Percentiles rank a stretch among this genome's conserved stretches.
These are phyloP conservation scores for Protomyces macrosporus DNA, from an alignment of 1,139 yeast genomes.

Conservation along the genomic window DNA sequence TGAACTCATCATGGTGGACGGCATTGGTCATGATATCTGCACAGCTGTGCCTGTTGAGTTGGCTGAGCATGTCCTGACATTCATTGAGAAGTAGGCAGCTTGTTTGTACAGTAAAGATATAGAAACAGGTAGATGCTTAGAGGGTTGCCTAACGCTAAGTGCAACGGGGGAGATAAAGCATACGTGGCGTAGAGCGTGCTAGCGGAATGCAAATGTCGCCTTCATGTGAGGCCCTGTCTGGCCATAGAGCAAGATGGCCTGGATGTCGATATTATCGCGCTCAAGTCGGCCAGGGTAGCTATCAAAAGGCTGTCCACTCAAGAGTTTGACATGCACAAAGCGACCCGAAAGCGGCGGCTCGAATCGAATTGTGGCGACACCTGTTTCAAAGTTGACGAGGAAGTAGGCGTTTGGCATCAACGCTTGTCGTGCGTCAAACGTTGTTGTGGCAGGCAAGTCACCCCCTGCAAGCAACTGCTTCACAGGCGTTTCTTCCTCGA, in stretches of 20 bases:
- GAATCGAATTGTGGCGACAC: conserved; percentile 5
- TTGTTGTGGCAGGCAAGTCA: conserved; percentile 13
- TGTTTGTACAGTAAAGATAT: no score
- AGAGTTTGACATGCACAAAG: conserved; percentile 18
- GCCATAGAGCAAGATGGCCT: conserved; percentile 15
- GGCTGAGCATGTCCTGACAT: not conserved
- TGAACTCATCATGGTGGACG: conserved; percentile 1
- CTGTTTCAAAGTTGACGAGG: conserved; percentile 1
- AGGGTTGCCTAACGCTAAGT: no score
- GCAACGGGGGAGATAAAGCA: no score
- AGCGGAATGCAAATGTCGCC: not conserved
- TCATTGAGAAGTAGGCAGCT: not conserved
- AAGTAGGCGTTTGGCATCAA: conserved; percentile 16
- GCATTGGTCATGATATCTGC: conserved; percentile 17
- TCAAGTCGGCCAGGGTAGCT: conserved; percentile 15
- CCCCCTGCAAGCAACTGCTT: conserved; percentile 6
- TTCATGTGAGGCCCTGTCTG: not conserved
- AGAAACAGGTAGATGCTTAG: no score
- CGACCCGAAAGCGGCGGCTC: conserved; percentile 18
- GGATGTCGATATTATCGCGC: conserved; percentile 22
- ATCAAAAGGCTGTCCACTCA: conserved; percentile 21
- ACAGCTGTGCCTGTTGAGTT: conserved; percentile 14
- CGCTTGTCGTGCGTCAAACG: not conserved
- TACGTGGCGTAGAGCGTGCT: not conserved
- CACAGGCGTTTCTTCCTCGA: conserved; percentile 1